A percentile compares a stretch with the other conserved stretches of the same genome.
Evolutionary conservation across 257 asterid genomes (phyloP).

Genomic region (Orobanche coerulescens): DNA sequence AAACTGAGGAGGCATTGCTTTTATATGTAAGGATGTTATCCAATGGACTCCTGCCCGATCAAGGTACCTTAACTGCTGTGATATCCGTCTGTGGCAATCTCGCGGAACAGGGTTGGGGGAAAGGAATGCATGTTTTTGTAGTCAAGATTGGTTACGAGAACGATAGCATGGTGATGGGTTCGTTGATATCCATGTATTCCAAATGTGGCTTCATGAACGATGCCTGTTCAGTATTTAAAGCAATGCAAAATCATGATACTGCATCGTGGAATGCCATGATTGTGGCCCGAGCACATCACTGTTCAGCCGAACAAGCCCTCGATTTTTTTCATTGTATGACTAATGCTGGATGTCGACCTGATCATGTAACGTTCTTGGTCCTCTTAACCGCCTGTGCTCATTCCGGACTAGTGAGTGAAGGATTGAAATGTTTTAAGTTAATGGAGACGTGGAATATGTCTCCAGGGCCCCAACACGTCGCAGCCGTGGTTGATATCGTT

Average conservation of each 20-base stretch:
- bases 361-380: conserved; percentile 54
- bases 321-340: conserved; percentile 38
- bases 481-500: conserved; percentile 55
- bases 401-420: conserved; percentile 54
- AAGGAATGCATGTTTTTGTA: conserved; percentile 36
- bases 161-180: conserved; percentile 35
- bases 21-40: conserved; percentile 39
- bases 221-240: conserved; percentile 37
- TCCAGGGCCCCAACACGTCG: conserved; percentile 57
- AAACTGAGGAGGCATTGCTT: conserved; percentile 40
- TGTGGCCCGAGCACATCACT: conserved; percentile 47
- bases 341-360: conserved; percentile 45
- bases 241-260: conserved; percentile 32
- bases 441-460: conserved; percentile 42
- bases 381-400: conserved; percentile 69
- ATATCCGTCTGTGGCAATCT: conserved; percentile 43
- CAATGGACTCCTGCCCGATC: conserved; percentile 36
- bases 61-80: conserved; percentile 40
- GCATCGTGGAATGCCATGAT: conserved; percentile 67
- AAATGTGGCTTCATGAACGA: conserved; percentile 47
- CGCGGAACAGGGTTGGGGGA: conserved; percentile 36
- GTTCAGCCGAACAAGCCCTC: conserved; percentile 39
- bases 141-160: conserved; percentile 41
- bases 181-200: conserved; percentile 58
- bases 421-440: conserved; percentile 36